Base-by-base conservation (phyloP, 1,284 basidiomycete species). In the Meripilus lineatus region DNA sequence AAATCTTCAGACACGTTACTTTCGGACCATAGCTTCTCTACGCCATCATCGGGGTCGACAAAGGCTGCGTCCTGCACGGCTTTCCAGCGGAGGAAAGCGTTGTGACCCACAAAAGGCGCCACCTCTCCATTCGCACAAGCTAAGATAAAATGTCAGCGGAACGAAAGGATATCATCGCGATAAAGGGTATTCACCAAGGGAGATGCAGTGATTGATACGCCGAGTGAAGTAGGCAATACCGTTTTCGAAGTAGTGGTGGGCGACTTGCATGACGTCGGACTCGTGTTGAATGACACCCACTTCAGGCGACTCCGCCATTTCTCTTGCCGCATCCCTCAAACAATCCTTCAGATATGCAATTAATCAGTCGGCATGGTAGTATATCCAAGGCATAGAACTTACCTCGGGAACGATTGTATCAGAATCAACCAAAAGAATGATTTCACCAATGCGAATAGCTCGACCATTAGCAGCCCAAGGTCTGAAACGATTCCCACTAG, bases 1-100 rank as follows among this genome's bases (percentile, higher is more conserved):
- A 79, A 78, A 57, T 79, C 77, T 54, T 79, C 77, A n/a, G 75
- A 78, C 23, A 81, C 78, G 59, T 77, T 74, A 25, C 62, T 58
- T 58, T 78, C 75, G 39, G 67, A 72, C 77, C 77, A 81, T 53
- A 75, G 69, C 63, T 75, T 75, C 55, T 68, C 66, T 41, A 62
- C 49, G 11, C 68, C 67, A 50, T 76, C 74, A 24, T 63, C 62
- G 1, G 59, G 60, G 53, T 77, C 75, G 44, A 70, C 48, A 52
- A 69, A 71, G 5, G 71, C 58, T 5, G 68, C 70, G 42, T 77
- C 75, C 54, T 80, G 77, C 5, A 79, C 47, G 6, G 77, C 77
- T 8, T 64, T 62, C 76, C 77, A 79, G 32, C 75, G 72, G 26
- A 80, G 57, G 66, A 77, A 78, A 45, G 75, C 76, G 49, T 79